phyloP scores from a whole-genome alignment of 306 rosid genomes.

The Citrullus mucosospermus region DNA sequence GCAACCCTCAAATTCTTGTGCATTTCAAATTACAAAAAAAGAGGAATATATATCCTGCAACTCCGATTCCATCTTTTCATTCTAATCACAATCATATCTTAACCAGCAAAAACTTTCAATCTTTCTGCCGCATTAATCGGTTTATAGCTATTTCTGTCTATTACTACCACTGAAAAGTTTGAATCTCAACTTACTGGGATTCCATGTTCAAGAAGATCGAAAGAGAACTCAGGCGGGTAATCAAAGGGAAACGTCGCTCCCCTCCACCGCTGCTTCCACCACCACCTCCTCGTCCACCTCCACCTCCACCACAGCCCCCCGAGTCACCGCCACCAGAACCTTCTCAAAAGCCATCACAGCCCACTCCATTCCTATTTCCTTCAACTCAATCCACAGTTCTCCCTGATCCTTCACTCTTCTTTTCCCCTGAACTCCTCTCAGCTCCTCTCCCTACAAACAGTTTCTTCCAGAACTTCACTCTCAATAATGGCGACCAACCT shows the following conservation, averaged over 20 bases:
- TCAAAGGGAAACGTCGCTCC: not conserved
- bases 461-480: conserved; percentile 74
- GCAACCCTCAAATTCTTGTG: conserved; percentile 1
- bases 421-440: conserved; percentile 42
- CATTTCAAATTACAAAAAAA: too few species aligned
- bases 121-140: not conserved
- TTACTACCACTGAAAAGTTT: not conserved
- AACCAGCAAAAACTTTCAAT: not conserved
- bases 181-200: not conserved
- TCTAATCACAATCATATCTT: not conserved
- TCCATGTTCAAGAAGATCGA: conserved; percentile 31
- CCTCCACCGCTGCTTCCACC: not conserved
- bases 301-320: not conserved
- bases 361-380: conserved; percentile 49
- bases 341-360: not conserved
- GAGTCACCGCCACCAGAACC: not conserved
- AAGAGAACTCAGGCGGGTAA: conserved; percentile 1
- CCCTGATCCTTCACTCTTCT: conserved; percentile 71
- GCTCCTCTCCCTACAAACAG: conserved; percentile 75
- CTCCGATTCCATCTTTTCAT: conserved; percentile 16
- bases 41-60: not conserved
- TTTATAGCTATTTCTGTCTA: not conserved
- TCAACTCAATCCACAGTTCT: conserved; percentile 41
- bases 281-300: not conserved
- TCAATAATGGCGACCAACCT: conserved; percentile 68